A percentile compares a stretch with the other conserved stretches of the same genome.
Conservation (phyloP, 1,139 yeast species). For the Candida neerlandica region DNA sequence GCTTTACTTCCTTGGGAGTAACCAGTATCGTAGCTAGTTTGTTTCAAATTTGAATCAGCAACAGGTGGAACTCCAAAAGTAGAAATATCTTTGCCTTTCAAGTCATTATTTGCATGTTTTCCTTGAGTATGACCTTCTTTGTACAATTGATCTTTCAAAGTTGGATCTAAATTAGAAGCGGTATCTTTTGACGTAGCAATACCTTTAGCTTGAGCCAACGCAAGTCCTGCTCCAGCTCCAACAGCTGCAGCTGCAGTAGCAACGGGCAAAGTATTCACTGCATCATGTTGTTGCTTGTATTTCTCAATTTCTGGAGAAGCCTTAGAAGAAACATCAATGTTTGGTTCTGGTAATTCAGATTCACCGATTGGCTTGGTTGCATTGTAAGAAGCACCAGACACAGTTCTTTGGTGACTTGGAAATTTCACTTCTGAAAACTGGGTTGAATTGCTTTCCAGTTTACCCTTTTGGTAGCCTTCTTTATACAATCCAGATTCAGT, state of each 20-base stretch:
- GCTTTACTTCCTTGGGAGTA: constrained; percentile 4
- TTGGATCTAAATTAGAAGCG: constrained; percentile 1
- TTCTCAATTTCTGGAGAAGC: too few species aligned
- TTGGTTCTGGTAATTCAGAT: constrained; percentile 6
- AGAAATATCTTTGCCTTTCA: background rate
- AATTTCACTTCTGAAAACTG: background rate
- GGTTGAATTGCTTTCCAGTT: constrained; percentile 3
- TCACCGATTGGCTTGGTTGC: constrained; percentile 13
- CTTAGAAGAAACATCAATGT: background rate
- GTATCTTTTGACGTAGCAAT: constrained; percentile 5
- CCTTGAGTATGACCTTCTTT: constrained; percentile 11
- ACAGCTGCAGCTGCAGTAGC: constrained; percentile 15
- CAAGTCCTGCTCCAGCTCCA: constrained; percentile 13
- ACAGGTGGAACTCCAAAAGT: constrained; percentile 11
- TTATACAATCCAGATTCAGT: constrained; percentile 8
- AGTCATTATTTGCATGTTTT: background rate
- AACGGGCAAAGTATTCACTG: constrained; percentile 8
- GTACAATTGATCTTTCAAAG: constrained; percentile 8
- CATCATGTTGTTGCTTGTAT: background rate
- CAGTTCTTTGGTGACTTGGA: constrained; percentile 7
- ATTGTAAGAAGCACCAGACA: constrained; percentile 14
- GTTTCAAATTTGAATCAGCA: constrained; percentile 8
- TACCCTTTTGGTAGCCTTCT: constrained; percentile 8
- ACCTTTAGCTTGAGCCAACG: constrained; percentile 9
- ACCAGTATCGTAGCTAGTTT: background rate